These are phyloP conservation scores for Phoma sp. DNA, from an alignment of 2,329 filamentous ascomycete genomes.

Conservation along the genomic window DNA sequence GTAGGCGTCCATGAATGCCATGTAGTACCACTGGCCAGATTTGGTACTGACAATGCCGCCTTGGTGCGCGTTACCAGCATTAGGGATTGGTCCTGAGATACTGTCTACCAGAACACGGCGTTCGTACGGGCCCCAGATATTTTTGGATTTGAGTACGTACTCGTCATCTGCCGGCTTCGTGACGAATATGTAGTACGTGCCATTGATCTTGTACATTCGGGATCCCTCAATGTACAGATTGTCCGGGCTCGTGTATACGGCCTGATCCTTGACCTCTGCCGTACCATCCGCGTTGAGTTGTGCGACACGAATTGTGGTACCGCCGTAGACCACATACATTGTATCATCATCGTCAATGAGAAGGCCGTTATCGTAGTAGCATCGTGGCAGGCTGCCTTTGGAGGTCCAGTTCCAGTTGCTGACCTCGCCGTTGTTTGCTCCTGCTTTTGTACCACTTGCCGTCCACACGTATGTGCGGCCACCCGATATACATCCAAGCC, in stretches of 20 bases:
- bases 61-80: slow-evolving; percentile 59
- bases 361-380: slow-evolving; percentile 65
- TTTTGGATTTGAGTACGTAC: slow-evolving; percentile 58
- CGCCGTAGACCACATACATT: slow-evolving; percentile 64
- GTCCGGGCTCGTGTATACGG: slow-evolving; percentile 52
- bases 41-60: slow-evolving; percentile 62
- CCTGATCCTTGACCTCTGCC: slow-evolving; percentile 52
- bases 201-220: slow-evolving; percentile 64
- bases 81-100: slow-evolving; percentile 53
- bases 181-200: slow-evolving; percentile 62
- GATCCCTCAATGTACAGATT: slow-evolving; percentile 57
- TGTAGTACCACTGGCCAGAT: slow-evolving; percentile 63
- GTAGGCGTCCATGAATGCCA: slow-evolving; percentile 63
- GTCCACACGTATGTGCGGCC: slow-evolving; percentile 62
- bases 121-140: slow-evolving; percentile 61
- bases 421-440: slow-evolving; percentile 38
- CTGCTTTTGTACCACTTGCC: slow-evolving; percentile 50
- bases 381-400: slow-evolving; percentile 48
- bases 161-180: slow-evolving; percentile 55
- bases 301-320: slow-evolving; percentile 56
- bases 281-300: slow-evolving; percentile 59
- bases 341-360: slow-evolving; percentile 65
- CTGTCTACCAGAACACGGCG: slow-evolving; percentile 52
- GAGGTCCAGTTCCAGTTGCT: slow-evolving; percentile 50
- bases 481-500: slow-evolving; percentile 63